Evolutionary conservation across 495 filamentous ascomycete genomes (phyloP).

Genomic region (Letharia lupina): DNA sequence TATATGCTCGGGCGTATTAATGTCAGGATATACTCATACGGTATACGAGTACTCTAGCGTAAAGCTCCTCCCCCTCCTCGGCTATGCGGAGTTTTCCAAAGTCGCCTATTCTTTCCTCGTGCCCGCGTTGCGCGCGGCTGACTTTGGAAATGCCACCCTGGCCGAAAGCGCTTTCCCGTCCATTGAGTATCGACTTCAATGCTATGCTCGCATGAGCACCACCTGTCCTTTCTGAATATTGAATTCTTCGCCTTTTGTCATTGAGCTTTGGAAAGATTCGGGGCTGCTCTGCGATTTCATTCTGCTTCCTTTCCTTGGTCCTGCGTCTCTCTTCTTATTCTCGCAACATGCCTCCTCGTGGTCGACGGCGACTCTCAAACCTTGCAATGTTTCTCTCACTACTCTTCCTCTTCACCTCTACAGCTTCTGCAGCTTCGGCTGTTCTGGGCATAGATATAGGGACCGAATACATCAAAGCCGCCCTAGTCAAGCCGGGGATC

Average conservation of each 20-base stretch:
- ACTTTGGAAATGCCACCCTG: conserved; percentile 16
- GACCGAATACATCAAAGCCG: conserved; percentile 94
- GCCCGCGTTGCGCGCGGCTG: conserved; percentile 2
- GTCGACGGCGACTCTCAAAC: conserved; percentile 36
- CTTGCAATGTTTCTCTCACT: conserved; percentile 39
- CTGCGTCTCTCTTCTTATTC: not conserved
- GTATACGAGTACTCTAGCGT: too few species aligned
- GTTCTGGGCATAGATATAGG: conserved; percentile 92
- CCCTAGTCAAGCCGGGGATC: conserved; percentile 93
- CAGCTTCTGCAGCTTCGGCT: conserved; percentile 55
- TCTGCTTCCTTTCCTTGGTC: not conserved
- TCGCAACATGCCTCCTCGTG: conserved; percentile 41
- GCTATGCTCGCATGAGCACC: not conserved
- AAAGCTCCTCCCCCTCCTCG: not conserved
- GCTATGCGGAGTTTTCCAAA: conserved; percentile 3
- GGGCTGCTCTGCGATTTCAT: not conserved
- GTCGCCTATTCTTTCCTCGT: conserved; percentile 17
- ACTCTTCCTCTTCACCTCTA: conserved; percentile 48
- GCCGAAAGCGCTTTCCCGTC: conserved; percentile 3
- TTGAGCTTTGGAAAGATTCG: not conserved
- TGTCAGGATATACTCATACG: too few species aligned
- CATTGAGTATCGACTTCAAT: conserved; percentile 2
- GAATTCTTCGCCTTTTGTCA: not conserved
- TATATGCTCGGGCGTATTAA: too few species aligned
- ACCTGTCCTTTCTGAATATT: not conserved